These are phyloP conservation scores for Petasospora rhodanensis DNA, from an alignment of 1,139 yeast genomes.

Conservation along the genomic window DNA sequence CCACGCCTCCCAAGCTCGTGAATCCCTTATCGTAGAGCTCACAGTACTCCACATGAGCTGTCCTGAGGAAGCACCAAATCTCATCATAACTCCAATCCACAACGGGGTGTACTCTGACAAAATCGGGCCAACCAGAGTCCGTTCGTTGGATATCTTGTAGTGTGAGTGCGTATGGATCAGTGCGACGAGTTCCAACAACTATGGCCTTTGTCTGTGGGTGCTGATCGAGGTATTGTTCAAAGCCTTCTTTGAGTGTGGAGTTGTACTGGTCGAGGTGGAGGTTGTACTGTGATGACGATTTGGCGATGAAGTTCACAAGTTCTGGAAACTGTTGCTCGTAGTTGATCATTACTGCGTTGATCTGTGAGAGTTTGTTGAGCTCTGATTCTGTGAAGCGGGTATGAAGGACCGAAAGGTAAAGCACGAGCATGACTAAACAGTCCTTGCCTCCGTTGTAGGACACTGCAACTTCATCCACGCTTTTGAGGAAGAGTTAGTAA, in stretches of 20 bases:
- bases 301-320: slow-evolving; percentile 37
- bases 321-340: slow-evolving; percentile 64
- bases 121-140: slow-evolving; percentile 86
- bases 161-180: slow-evolving; percentile 69
- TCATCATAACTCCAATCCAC: slow-evolving; percentile 77
- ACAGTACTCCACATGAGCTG: slow-evolving; percentile 56
- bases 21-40: slow-evolving; percentile 69
- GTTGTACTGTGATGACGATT: slow-evolving; percentile 40
- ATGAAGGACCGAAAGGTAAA: slow-evolving; percentile 39
- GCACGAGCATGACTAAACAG: slow-evolving; percentile 74
- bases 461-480: slow-evolving; percentile 57
- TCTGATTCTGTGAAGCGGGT: slow-evolving; percentile 7
- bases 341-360: slow-evolving; percentile 65
- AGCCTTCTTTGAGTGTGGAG: slow-evolving; percentile 58
- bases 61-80: slow-evolving; percentile 64
- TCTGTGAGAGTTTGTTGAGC: slow-evolving; percentile 33
- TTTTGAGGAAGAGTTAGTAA: slow-evolving; percentile 1
- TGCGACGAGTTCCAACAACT: slow-evolving; percentile 74
- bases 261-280: slow-evolving; percentile 43
- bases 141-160: slow-evolving; percentile 59
- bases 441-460: slow-evolving; percentile 92
- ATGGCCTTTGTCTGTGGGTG: slow-evolving; percentile 54
- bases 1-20: slow-evolving; percentile 75
- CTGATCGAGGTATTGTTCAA: slow-evolving; percentile 47
- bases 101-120: slow-evolving; percentile 75